Evolutionary conservation across 2,329 filamentous ascomycete genomes (phyloP), one percentile per base, ranked within the genome.

Genomic region (Cordyceps pruinosa): DNA sequence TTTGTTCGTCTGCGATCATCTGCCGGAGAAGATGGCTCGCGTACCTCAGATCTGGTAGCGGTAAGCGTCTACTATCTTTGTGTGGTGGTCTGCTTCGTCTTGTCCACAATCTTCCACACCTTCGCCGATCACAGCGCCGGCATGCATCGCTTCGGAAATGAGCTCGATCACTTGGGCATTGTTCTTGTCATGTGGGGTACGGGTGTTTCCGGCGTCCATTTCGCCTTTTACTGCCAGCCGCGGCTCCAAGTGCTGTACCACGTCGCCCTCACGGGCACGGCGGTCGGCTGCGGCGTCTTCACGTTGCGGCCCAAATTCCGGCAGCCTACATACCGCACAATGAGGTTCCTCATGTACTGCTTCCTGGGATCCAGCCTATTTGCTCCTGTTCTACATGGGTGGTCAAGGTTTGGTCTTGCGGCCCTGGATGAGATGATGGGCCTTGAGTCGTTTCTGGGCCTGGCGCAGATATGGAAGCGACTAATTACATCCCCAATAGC

Each of bases 81-180:
- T 34, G 63, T 68, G 8, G 59, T 62, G 10, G 59, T 61, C 26
- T 68, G 66, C 61, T 68, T 69, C 56, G 30, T 62, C 34, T 60
- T 66, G 8, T 66, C 63, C 5, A 61, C 63, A 5, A 48, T 46
- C 17, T 68, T 66, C 58, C 66, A 68, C 56, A 66, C 66, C 21
- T 65, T 69, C 49, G 62, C 61, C n/a, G 65, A 69, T 56, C 68
- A 69, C 60, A 68, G 65, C 51, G 58, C 59, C 10, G 56, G 59
- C 12, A 61, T 69, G 50, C 62, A 65, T 51, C 63, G 61, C 34
- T 61, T 67, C 32, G 64, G 66, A 47, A 67, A 67, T 46, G 61
- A 69, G 48, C 66, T 67, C 19, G 66, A 68, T 55, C 63, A 69
- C 44, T 56, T 68, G n/a, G 67, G 66, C 25, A 68, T 68, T 45